Evolutionary conservation across 345 rosid species (phyloP).

Genomic region (Arabis alpina): DNA sequence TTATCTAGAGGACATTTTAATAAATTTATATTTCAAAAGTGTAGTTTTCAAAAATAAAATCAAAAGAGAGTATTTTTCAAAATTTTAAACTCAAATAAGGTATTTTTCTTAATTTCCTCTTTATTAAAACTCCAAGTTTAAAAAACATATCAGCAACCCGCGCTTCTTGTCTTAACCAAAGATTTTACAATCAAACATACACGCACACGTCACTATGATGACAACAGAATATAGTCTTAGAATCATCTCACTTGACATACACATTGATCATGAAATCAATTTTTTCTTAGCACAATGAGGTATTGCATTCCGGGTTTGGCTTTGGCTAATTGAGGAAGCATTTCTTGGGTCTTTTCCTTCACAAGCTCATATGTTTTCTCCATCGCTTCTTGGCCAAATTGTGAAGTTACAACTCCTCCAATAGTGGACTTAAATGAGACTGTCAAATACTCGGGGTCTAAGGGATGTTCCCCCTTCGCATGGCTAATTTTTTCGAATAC

Average conservation of each 20-base stretch:
- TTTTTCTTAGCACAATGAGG: constrained; percentile 19
- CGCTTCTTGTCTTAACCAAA: too few relatives aligned
- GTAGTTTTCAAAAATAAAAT: too few relatives aligned
- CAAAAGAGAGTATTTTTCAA: too few relatives aligned
- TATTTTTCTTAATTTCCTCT: too few relatives aligned
- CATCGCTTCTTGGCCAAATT: constrained; percentile 15
- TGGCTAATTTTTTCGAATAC: constrained; percentile 27
- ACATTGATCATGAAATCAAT: not conserved
- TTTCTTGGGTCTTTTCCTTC: too few relatives aligned
- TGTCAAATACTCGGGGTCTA: constrained; percentile 22
- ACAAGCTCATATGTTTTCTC: constrained; percentile 28
- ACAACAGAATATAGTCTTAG: not conserved
- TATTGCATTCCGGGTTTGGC: too few relatives aligned
- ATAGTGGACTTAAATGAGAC: constrained; percentile 3
- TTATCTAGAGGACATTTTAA: too few relatives aligned
- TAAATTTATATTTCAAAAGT: too few relatives aligned
- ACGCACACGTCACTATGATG: not conserved
- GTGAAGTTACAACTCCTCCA: constrained; percentile 29
- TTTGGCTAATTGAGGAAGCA: too few relatives aligned
- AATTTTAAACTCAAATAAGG: too few relatives aligned
- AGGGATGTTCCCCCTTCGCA: constrained; percentile 20
- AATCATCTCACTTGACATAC: not conserved
- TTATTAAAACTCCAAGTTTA: too few relatives aligned
- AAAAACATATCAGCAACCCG: too few relatives aligned
- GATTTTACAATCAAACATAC: not conserved